These are phyloP conservation scores for Naganishia onofrii DNA, from an alignment of 768 basidiomycete species.

Conservation along the genomic window DNA sequence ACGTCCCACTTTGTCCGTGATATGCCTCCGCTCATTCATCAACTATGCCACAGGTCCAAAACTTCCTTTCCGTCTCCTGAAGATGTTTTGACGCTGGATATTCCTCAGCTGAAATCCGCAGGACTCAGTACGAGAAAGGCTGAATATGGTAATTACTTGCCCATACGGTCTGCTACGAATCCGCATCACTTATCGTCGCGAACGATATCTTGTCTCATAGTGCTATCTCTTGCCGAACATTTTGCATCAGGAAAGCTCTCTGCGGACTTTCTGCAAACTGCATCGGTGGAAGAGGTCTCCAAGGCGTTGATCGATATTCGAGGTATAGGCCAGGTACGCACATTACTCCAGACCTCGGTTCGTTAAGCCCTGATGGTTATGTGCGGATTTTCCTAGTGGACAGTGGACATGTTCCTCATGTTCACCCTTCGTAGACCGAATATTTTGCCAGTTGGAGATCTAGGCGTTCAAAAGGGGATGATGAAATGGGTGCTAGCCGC, in stretches of 20 bases:
- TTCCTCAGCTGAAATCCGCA: slow-evolving; percentile 64
- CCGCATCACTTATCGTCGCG: too few relatives aligned
- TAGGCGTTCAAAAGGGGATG: slow-evolving; percentile 68
- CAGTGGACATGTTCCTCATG: slow-evolving; percentile 90
- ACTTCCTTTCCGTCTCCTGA: slow-evolving; percentile 65
- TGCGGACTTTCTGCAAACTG: slow-evolving; percentile 66
- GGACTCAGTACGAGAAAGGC: slow-evolving; percentile 83
- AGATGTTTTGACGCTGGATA: slow-evolving; percentile 64
- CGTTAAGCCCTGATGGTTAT: not conserved
- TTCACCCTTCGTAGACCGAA: slow-evolving; percentile 81
- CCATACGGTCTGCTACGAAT: too few relatives aligned
- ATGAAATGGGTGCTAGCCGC: slow-evolving; percentile 50
- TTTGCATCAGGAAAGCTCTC: slow-evolving; percentile 79
- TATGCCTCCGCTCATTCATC: not conserved
- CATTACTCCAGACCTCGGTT: not conserved
- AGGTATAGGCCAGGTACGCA: slow-evolving; percentile 63
- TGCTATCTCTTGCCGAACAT: slow-evolving; percentile 71
- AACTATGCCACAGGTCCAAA: slow-evolving; percentile 3
- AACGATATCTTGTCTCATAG: slow-evolving; percentile 55
- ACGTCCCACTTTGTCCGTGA: not conserved
- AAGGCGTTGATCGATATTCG: slow-evolving; percentile 72
- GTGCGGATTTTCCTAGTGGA: slow-evolving; percentile 31
- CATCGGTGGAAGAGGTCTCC: slow-evolving; percentile 71
- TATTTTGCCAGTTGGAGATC: slow-evolving; percentile 72
- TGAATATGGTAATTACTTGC: slow-evolving; percentile 68